A percentile compares a stretch with the other conserved stretches of the same genome.
Evolutionary conservation across 345 rosid genomes (phyloP).

Genomic region (Alliaria petiolata): DNA sequence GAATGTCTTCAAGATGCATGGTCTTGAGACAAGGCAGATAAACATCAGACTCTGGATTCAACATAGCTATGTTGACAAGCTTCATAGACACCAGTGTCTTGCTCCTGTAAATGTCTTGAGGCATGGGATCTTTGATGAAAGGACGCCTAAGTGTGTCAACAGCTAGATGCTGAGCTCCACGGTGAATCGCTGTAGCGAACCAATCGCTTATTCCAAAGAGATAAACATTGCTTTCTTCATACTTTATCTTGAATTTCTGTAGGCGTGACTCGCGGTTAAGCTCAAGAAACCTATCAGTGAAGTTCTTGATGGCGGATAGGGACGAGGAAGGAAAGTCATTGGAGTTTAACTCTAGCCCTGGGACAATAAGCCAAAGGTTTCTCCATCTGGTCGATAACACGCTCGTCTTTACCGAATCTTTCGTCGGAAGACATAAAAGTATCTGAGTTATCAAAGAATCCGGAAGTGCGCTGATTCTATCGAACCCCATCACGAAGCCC

Average conservation of each 20-base stretch:
- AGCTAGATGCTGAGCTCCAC: neutral
- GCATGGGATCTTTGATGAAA: neutral
- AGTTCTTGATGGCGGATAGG: neutral
- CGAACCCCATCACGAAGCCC: no score
- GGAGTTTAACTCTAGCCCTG: neutral
- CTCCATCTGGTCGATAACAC: conserved; percentile 4
- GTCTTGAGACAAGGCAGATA: conserved; percentile 12
- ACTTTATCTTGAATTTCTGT: conserved; percentile 1
- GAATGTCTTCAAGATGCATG: conserved; percentile 1
- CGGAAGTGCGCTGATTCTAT: neutral
- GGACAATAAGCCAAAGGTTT: conserved; percentile 8
- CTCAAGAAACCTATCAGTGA: neutral
- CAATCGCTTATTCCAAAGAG: neutral
- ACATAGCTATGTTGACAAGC: neutral
- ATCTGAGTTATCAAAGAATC: conserved; percentile 9
- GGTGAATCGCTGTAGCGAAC: neutral
- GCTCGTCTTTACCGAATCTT: conserved; percentile 6
- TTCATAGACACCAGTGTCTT: conserved; percentile 8
- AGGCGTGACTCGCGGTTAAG: neutral
- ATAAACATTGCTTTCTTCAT: neutral
- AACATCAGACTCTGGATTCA: neutral
- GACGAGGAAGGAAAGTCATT: neutral
- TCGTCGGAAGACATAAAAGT: conserved; percentile 9
- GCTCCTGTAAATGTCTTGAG: neutral
- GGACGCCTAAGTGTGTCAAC: neutral